phyloP scores from a whole-genome alignment of 2,329 filamentous ascomycete species.

The Amphichorda felina region DNA sequence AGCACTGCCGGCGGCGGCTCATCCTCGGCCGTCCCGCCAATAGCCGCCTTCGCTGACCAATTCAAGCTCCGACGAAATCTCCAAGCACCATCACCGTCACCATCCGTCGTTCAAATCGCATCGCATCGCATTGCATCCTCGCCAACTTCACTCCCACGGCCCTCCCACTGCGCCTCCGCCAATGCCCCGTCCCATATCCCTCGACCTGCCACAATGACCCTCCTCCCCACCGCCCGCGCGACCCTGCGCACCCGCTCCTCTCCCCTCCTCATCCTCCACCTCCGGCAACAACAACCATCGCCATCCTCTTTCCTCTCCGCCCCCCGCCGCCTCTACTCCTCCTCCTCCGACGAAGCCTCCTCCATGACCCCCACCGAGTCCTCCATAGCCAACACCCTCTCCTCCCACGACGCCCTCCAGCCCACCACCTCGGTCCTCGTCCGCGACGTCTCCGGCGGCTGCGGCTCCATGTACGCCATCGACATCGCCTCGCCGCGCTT shows the following conservation, averaged over 20 bases:
- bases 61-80: not conserved
- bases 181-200: not conserved
- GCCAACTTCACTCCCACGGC: not conserved
- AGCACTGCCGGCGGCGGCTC: not conserved
- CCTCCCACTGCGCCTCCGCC: not conserved
- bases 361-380: conserved; percentile 39
- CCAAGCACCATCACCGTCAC: not conserved
- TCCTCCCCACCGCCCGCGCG: not conserved
- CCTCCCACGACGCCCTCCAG: conserved; percentile 9
- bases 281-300: not conserved
- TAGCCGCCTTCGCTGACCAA: not conserved
- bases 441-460: conserved; percentile 72
- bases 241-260: not conserved
- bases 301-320: conserved; percentile 3
- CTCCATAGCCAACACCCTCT: conserved; percentile 43
- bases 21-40: not conserved
- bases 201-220: not conserved
- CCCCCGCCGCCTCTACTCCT: conserved; percentile 5
- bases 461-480: conserved; percentile 79
- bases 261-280: not conserved
- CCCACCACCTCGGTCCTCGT: conserved; percentile 43
- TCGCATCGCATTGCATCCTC: not conserved
- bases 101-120: not conserved
- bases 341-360: conserved; percentile 8
- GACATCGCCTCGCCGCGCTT: conserved; percentile 65